Conservation (phyloP, 208 protist species). For the Trichomonas vaginalis region DNA sequence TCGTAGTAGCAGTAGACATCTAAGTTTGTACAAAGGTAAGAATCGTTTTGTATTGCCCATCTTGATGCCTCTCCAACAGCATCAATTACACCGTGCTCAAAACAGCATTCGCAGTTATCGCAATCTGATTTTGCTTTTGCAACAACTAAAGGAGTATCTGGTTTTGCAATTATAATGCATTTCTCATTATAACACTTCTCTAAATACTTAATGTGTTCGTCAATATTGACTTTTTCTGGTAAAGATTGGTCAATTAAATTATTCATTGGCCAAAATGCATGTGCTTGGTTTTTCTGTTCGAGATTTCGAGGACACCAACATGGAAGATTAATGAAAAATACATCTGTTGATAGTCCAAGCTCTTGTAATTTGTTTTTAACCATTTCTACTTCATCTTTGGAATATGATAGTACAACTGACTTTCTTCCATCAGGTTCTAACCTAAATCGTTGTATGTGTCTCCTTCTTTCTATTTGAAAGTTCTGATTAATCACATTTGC, state of each 20-base stretch:
- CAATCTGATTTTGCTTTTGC: neutral
- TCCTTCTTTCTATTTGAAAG: neutral
- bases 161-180: neutral
- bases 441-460: neutral
- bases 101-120: neutral
- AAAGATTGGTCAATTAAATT: neutral
- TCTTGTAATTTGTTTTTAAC: neutral
- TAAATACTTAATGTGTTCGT: neutral
- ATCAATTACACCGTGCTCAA: neutral
- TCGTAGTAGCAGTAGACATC: conserved; percentile 18
- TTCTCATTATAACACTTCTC: neutral
- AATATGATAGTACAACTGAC: neutral
- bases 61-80: neutral
- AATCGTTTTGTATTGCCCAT: neutral
- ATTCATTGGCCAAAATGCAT: neutral
- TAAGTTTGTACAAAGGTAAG: neutral
- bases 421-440: neutral
- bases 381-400: neutral
- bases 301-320: neutral
- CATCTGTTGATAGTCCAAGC: neutral
- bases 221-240: neutral
- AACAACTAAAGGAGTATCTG: neutral
- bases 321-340: neutral
- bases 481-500: neutral
- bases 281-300: neutral